phyloP scores from a whole-genome alignment of 495 filamentous ascomycete genomes.

The Trichoderma reesei region DNA sequence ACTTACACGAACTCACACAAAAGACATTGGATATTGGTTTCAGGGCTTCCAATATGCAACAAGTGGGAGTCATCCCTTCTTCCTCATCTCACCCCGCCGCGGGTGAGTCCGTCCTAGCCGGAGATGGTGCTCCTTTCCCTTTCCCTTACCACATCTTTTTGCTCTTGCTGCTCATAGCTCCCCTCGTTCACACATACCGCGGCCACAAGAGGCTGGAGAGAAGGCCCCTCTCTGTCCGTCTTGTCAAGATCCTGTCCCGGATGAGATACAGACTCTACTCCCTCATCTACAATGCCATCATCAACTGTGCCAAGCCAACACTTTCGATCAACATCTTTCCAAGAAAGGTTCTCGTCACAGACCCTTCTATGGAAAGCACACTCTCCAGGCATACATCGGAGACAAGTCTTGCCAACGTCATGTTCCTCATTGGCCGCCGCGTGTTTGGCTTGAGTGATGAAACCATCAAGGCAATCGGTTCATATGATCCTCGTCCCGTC shows the following conservation, averaged over 20 bases:
- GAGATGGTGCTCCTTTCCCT: background rate
- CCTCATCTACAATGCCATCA: background rate
- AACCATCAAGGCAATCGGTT: background rate
- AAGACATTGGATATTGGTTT: too few relatives aligned
- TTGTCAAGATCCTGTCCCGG: background rate
- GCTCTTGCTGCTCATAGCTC: background rate
- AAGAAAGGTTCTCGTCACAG: background rate
- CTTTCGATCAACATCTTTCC: background rate
- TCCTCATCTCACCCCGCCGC: background rate
- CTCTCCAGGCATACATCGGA: background rate
- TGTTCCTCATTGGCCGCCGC: background rate
- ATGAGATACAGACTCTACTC: background rate
- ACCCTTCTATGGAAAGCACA: background rate
- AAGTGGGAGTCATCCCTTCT: background rate
- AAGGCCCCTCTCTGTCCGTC: background rate
- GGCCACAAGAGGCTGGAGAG: background rate
- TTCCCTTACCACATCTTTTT: background rate
- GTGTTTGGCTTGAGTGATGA: background rate
- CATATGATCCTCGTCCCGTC: constrained; percentile 3
- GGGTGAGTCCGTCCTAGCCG: background rate
- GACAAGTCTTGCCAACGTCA: constrained; percentile 1
- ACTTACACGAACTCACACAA: background rate
- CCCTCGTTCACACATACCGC: background rate
- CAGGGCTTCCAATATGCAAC: background rate
- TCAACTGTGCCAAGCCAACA: background rate